Conservation (phyloP, 495 filamentous ascomycete genomes). For the Aspergillus cavernicola region DNA sequence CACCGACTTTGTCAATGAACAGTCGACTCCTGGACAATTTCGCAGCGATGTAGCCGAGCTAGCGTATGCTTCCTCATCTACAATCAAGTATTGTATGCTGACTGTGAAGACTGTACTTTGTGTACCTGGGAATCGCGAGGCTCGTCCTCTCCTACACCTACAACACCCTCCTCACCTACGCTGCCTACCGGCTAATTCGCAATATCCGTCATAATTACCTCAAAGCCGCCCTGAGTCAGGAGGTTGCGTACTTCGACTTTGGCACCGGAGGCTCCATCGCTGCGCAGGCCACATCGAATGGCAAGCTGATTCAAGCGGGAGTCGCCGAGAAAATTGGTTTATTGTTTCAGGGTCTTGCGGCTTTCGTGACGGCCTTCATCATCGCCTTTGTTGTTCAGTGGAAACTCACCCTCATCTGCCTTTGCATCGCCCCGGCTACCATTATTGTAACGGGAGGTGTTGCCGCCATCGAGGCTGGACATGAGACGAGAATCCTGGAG, state of each 20-base stretch:
- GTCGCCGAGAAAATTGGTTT: conserved; percentile 83
- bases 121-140: conserved; percentile 2
- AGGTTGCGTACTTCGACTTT: conserved; percentile 90
- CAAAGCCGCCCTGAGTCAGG: conserved; percentile 70
- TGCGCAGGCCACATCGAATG: conserved; percentile 86
- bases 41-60: neutral
- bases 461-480: conserved; percentile 65
- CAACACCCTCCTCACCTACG: conserved; percentile 2
- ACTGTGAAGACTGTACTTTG: neutral
- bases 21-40: neutral
- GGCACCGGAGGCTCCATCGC: conserved; percentile 89
- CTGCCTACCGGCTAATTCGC: conserved; percentile 2
- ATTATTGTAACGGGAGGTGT: conserved; percentile 68
- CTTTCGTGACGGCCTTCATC: conserved; percentile 83
- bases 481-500: conserved; percentile 67
- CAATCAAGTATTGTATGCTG: neutral
- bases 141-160: conserved; percentile 3
- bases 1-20: neutral
- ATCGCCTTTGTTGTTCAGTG: conserved; percentile 84
- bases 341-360: conserved; percentile 67
- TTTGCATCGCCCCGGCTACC: conserved; percentile 68
- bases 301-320: conserved; percentile 82
- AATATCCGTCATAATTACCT: conserved; percentile 1
- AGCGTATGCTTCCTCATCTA: neutral
- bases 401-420: conserved; percentile 78